A percentile compares a stretch with the other conserved stretches of the same genome.
Conservation (phyloP, 805 yeast genomes). For the Soucietia sequanensis region DNA sequence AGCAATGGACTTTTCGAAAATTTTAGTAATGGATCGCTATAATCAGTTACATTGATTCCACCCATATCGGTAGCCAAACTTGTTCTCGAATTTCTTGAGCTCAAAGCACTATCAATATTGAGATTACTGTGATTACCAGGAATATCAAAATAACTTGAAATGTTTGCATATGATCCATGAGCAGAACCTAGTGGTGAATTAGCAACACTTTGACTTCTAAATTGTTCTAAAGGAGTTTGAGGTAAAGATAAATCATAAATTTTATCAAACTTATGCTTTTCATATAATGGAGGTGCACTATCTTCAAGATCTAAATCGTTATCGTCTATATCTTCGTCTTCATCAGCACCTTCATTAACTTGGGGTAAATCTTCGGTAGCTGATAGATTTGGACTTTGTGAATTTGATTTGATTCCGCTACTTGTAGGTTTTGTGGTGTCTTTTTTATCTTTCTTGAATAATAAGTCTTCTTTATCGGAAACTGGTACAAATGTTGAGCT, state of each 20-base stretch:
- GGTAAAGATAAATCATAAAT: conserved; percentile 34
- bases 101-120: neutral
- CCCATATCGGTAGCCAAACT: neutral
- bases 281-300: conserved; percentile 45
- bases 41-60: neutral
- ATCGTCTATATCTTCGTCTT: conserved; percentile 15
- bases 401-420: conserved; percentile 1
- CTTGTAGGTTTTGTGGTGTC: conserved; percentile 3
- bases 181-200: conserved; percentile 9
- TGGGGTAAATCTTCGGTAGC: conserved; percentile 11
- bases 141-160: conserved; percentile 34
- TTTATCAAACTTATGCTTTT: conserved; percentile 36
- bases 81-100: neutral
- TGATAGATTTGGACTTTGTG: conserved; percentile 7
- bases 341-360: conserved; percentile 12
- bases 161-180: conserved; percentile 13
- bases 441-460: conserved; percentile 26
- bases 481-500: conserved; percentile 23
- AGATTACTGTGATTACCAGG: too few relatives aligned
- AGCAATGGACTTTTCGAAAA: neutral
- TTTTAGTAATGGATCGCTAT: too few relatives aligned
- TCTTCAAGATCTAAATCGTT: conserved; percentile 23
- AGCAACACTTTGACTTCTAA: conserved; percentile 16
- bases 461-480: conserved; percentile 21
- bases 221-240: conserved; percentile 38